Conservation (phyloP, 2,329 filamentous ascomycete genomes). For the Sporothrix euskadiensis region DNA sequence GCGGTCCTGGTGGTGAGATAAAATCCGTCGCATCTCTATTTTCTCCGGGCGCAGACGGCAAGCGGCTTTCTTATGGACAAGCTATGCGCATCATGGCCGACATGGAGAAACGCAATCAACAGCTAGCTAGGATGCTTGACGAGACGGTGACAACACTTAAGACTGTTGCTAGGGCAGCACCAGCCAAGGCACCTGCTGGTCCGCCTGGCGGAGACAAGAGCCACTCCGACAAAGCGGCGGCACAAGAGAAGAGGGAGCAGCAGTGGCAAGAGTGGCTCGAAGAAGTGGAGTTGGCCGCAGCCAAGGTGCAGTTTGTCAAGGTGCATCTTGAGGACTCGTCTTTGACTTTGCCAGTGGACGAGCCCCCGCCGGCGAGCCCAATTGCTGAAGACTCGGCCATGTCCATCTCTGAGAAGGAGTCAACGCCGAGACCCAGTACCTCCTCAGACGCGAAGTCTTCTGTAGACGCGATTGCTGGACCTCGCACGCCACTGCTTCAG, state of each 20-base stretch:
- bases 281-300: constrained; percentile 58
- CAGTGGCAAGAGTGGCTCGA: constrained; percentile 51
- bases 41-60: background rate
- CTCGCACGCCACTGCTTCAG: constrained; percentile 19
- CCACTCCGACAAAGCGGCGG: background rate
- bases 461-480: background rate
- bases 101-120: constrained; percentile 60
- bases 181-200: constrained; percentile 45
- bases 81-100: constrained; percentile 34
- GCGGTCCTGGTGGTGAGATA: background rate
- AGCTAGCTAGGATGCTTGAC: constrained; percentile 67
- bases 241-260: background rate
- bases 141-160: constrained; percentile 65
- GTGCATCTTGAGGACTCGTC: constrained; percentile 59
- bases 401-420: background rate
- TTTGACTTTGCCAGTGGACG: constrained; percentile 38
- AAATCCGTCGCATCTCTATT: background rate
- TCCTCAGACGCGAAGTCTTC: background rate
- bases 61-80: constrained; percentile 11
- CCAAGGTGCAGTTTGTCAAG: constrained; percentile 66
- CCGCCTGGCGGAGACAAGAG: background rate
- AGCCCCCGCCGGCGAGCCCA: constrained; percentile 25
- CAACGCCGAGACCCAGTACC: background rate
- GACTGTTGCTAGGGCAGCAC: constrained; percentile 53
- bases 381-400: background rate